These are phyloP conservation scores for Sarocladium strictum DNA, from an alignment of 2,329 filamentous ascomycete species.

Conservation along the genomic window DNA sequence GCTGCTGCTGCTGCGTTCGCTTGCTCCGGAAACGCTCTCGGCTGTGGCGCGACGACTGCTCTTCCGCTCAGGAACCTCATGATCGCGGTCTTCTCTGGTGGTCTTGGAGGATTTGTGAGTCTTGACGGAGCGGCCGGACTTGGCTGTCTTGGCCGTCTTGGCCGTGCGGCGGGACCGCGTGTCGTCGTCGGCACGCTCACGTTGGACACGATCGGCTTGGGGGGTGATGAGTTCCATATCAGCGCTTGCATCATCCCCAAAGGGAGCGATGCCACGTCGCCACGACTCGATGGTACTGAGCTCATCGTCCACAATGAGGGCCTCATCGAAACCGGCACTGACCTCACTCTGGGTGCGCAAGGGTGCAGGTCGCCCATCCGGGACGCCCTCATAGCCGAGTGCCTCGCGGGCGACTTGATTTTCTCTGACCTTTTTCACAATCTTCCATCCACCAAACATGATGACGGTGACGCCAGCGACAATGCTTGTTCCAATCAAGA, in stretches of 20 bases:
- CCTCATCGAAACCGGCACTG: constrained; percentile 42
- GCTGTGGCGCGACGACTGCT: constrained; percentile 15
- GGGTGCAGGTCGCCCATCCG: constrained; percentile 19
- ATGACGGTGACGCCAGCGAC: constrained; percentile 92
- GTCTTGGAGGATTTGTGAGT: constrained; percentile 9
- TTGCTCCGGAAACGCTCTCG: constrained; percentile 22
- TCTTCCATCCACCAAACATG: constrained; percentile 94
- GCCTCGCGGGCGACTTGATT: constrained; percentile 25
- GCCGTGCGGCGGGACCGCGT: constrained; percentile 28
- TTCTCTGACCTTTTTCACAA: constrained; percentile 76
- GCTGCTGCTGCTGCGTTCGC: constrained; percentile 25
- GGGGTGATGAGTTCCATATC: constrained; percentile 55
- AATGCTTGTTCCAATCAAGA: constrained; percentile 85
- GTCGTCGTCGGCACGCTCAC: constrained; percentile 27
- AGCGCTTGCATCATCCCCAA: constrained; percentile 39
- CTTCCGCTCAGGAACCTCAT: constrained; percentile 23
- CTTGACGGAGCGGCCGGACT: constrained; percentile 21
- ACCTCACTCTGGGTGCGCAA: constrained; percentile 21
- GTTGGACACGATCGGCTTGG: constrained; percentile 43
- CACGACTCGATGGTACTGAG: constrained; percentile 53
- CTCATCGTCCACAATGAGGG: constrained; percentile 51
- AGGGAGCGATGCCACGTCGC: constrained; percentile 49
- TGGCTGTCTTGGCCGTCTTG: constrained; percentile 26
- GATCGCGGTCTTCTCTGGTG: constrained; percentile 14
- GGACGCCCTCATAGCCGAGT: constrained; percentile 18